phyloP scores from a whole-genome alignment of 495 filamentous ascomycete genomes.

The Aspergillus panamensis region DNA sequence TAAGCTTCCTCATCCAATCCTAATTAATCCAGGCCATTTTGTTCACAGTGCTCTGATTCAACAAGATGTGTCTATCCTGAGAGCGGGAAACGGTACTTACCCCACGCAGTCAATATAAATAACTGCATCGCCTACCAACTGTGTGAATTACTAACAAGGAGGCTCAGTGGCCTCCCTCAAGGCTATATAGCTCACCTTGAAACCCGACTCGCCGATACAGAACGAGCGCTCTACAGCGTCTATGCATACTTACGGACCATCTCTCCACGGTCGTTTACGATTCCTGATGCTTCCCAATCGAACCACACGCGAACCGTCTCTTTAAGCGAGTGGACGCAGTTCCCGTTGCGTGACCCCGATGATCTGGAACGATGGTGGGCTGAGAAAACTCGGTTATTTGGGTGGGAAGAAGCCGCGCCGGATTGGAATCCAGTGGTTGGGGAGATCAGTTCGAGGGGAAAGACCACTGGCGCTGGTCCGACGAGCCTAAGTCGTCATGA shows the following conservation, averaged over 20 bases:
- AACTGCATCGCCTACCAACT: no score
- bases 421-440: not conserved
- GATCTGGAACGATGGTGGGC: constrained; percentile 22
- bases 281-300: not conserved
- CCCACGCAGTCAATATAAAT: not conserved
- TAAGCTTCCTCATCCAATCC: not conserved
- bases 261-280: not conserved
- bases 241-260: constrained; percentile 17
- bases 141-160: not conserved
- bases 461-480: not conserved
- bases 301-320: constrained; percentile 7
- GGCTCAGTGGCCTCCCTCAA: constrained; percentile 22
- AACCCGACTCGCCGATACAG: constrained; percentile 23
- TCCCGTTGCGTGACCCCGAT: constrained; percentile 10
- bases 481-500: not conserved
- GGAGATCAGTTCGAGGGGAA: not conserved
- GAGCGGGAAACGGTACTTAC: constrained; percentile 26
- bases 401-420: constrained; percentile 10
- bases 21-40: constrained; percentile 20
- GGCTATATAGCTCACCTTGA: constrained; percentile 27
- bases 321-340: constrained; percentile 19
- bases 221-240: constrained; percentile 20
- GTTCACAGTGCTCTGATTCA: constrained; percentile 22
- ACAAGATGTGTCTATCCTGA: constrained; percentile 24
- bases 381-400: constrained; percentile 14